Conservation (phyloP, 306 rosid genomes). For the Prunus dulcis region DNA sequence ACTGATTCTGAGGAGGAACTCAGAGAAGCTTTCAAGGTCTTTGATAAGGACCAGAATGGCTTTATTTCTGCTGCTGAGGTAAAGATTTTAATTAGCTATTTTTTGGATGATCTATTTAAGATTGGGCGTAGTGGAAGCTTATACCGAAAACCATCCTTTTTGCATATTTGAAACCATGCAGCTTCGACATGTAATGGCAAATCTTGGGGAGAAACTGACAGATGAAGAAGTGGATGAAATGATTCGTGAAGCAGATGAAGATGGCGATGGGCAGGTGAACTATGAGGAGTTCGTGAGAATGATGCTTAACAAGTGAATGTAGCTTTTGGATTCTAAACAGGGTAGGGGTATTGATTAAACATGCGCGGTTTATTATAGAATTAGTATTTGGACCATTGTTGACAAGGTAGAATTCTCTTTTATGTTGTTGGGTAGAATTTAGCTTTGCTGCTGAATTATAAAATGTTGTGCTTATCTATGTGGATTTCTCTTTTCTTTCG, state of each 20-base stretch:
- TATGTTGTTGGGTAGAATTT: background rate
- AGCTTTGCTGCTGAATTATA: background rate
- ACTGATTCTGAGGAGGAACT: slow-evolving; percentile 33
- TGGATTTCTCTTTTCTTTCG: too few species aligned
- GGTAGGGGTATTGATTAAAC: background rate
- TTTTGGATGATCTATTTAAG: background rate
- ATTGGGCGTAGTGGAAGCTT: background rate
- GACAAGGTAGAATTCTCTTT: background rate
- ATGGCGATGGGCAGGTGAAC: slow-evolving; percentile 35
- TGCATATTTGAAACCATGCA: slow-evolving; percentile 9
- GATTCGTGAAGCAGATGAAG: slow-evolving; percentile 27
- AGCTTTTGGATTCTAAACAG: background rate
- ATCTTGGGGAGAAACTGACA: slow-evolving; percentile 29
- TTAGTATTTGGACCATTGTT: slow-evolving; percentile 4
- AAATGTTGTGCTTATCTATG: background rate
- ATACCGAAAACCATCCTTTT: background rate
- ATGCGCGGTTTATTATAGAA: background rate
- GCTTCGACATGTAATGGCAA: slow-evolving; percentile 33
- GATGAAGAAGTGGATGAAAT: slow-evolving; percentile 30
- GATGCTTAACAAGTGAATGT: slow-evolving; percentile 24
- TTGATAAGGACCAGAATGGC: slow-evolving; percentile 33
- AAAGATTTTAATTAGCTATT: background rate
- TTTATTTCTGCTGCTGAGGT: slow-evolving; percentile 34
- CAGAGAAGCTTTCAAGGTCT: slow-evolving; percentile 26
- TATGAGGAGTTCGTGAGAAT: slow-evolving; percentile 31